These are phyloP conservation scores for Jatropha podagrica DNA, from an alignment of 441 rosid species.

Conservation along the genomic window DNA sequence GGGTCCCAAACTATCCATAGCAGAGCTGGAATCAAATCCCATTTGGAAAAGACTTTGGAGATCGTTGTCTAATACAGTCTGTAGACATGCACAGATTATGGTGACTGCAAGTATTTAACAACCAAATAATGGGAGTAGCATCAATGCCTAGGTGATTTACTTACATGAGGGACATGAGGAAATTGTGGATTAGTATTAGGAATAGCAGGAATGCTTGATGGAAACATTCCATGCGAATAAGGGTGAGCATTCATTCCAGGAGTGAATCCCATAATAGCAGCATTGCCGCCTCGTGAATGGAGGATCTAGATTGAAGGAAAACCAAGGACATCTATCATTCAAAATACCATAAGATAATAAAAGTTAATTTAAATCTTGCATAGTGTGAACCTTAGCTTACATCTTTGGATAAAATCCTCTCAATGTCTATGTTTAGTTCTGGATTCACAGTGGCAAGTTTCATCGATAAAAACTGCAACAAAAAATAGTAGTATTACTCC, in stretches of 20 bases:
- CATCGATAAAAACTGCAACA: constrained; percentile 86
- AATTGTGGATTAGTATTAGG: constrained; percentile 51
- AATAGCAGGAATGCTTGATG: constrained; percentile 46
- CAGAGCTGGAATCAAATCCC: constrained; percentile 62
- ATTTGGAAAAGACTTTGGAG: constrained; percentile 66
- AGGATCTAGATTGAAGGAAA: constrained; percentile 45
- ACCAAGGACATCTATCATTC: constrained; percentile 21
- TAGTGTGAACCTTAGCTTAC: constrained; percentile 43
- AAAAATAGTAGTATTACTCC: constrained; percentile 16
- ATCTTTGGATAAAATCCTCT: constrained; percentile 79
- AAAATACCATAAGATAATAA: constrained; percentile 15
- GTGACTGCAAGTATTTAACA: neutral
- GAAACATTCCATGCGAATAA: constrained; percentile 41
- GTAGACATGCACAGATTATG: constrained; percentile 1
- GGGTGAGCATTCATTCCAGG: constrained; percentile 45
- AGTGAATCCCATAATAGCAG: constrained; percentile 42
- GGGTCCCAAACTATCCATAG: constrained; percentile 52
- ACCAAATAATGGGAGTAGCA: neutral
- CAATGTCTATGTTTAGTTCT: constrained; percentile 65
- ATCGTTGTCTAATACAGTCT: constrained; percentile 64
- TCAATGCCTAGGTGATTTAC: neutral
- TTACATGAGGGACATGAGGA: constrained; percentile 60
- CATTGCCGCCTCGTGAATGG: constrained; percentile 53
- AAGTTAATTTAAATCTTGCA: neutral
- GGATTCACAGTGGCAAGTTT: constrained; percentile 95